A percentile compares a stretch with the other conserved stretches of the same genome.
phyloP scores from a whole-genome alignment of 2,329 filamentous ascomycete species.

The Aspergillus texensis region DNA sequence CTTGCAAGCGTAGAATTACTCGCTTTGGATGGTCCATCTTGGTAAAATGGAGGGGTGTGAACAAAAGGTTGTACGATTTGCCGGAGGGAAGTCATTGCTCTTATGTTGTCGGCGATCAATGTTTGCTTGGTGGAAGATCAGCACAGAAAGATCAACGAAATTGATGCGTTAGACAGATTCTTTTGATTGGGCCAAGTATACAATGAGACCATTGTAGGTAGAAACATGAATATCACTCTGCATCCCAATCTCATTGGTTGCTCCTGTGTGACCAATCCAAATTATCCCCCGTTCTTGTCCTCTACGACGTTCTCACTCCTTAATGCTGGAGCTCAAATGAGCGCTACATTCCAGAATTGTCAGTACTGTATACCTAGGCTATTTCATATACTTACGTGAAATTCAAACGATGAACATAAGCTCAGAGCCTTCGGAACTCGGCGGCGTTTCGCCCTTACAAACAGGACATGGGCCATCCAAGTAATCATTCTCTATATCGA shows the following conservation, averaged over 20 bases:
- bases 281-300: background rate
- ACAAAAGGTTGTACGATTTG: background rate
- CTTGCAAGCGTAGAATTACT: constrained; percentile 6
- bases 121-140: background rate
- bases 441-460: background rate
- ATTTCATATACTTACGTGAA: background rate
- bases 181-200: background rate
- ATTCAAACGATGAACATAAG: background rate
- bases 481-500: background rate
- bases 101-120: background rate
- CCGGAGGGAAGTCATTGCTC: background rate
- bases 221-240: background rate
- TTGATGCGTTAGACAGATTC: background rate
- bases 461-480: background rate
- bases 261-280: background rate
- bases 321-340: background rate
- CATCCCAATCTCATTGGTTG: background rate
- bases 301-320: background rate
- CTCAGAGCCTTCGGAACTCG: background rate
- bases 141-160: background rate
- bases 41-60: background rate
- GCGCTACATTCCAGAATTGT: background rate
- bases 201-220: background rate
- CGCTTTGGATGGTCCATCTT: background rate
- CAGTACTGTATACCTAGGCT: background rate